Conservation (phyloP, 116 monocot species). For the Papilionanthe hybrid region DNA sequence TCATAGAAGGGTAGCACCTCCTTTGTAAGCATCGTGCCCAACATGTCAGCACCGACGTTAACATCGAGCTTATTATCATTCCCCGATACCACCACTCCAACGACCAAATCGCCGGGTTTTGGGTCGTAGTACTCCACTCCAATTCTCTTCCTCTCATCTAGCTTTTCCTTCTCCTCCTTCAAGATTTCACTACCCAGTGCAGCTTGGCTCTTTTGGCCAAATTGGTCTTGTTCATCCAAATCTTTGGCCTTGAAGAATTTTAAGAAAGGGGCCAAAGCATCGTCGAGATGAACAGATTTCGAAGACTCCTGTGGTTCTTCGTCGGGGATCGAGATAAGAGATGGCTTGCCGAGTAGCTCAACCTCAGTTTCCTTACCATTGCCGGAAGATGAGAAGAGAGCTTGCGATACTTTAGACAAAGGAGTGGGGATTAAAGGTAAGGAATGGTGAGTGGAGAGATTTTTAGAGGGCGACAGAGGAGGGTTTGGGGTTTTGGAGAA, state of each 20-base stretch:
- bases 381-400: conserved; percentile 15
- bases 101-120: conserved; percentile 65
- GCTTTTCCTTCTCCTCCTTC: conserved; percentile 2
- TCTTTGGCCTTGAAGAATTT: conserved; percentile 48
- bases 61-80: conserved; percentile 85
- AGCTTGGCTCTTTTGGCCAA: neutral
- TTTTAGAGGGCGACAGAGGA: neutral
- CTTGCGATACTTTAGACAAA: conserved; percentile 1
- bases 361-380: conserved; percentile 24
- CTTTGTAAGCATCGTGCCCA: conserved; percentile 89
- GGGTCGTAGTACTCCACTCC: conserved; percentile 62
- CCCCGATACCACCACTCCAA: conserved; percentile 83
- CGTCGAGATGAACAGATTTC: conserved; percentile 22
- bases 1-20: conserved; percentile 80
- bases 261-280: conserved; percentile 51
- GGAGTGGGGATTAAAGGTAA: neutral
- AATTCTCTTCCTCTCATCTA: conserved; percentile 12
- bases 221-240: conserved; percentile 3
- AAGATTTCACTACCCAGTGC: neutral
- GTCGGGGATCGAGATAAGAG: conserved; percentile 13
- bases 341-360: conserved; percentile 60
- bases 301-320: conserved; percentile 2
- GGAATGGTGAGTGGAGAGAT: neutral
- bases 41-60: conserved; percentile 69
- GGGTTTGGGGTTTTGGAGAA: neutral